Percentiles rank a stretch among this genome's conserved stretches.
These are phyloP conservation scores for Penicillium capsulatum DNA, from an alignment of 2,329 filamentous ascomycete species.

Conservation along the genomic window DNA sequence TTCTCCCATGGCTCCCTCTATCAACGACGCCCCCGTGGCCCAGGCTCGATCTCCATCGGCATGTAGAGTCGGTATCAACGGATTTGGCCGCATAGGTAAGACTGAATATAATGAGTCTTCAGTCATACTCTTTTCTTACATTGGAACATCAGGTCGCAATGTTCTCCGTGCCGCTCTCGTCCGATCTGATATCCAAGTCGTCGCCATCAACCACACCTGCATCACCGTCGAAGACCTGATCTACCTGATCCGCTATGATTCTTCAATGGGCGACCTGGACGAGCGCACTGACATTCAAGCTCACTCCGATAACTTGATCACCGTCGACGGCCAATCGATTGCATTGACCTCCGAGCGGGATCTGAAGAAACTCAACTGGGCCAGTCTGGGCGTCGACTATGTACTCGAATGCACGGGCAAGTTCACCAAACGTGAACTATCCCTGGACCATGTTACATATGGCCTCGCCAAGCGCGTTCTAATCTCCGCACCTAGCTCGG, in stretches of 20 bases:
- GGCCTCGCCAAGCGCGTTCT: slow-evolving; percentile 88
- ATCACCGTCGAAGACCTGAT: slow-evolving; percentile 27
- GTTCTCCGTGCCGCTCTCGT: slow-evolving; percentile 34
- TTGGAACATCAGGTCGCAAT: slow-evolving; percentile 60
- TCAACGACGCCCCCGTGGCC: slow-evolving; percentile 20
- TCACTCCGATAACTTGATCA: slow-evolving; percentile 76
- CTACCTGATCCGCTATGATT: slow-evolving; percentile 29
- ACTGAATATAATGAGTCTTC: too few relatives aligned
- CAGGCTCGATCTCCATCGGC: slow-evolving; percentile 9
- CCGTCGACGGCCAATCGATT: slow-evolving; percentile 20
- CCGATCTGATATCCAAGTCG: slow-evolving; percentile 24
- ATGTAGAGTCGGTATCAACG: slow-evolving; percentile 83
- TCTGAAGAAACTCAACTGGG: slow-evolving; percentile 28
- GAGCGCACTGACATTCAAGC: slow-evolving; percentile 92
- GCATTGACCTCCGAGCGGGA: slow-evolving; percentile 27
- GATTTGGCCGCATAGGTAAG: slow-evolving; percentile 81
- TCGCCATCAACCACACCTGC: slow-evolving; percentile 31
- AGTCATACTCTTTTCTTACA: too few relatives aligned
- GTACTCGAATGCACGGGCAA: slow-evolving; percentile 30
- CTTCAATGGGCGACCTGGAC: slow-evolving; percentile 77
- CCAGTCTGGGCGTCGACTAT: slow-evolving; percentile 25
- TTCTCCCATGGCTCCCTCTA: slow-evolving; percentile 20
- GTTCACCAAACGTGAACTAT: slow-evolving; percentile 82
- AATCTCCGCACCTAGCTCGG: slow-evolving; percentile 49
- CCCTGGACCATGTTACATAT: slow-evolving; percentile 70